Evolutionary conservation across 169 alveolate genomes (phyloP).

Genomic region (Plasmodium gaboni): DNA sequence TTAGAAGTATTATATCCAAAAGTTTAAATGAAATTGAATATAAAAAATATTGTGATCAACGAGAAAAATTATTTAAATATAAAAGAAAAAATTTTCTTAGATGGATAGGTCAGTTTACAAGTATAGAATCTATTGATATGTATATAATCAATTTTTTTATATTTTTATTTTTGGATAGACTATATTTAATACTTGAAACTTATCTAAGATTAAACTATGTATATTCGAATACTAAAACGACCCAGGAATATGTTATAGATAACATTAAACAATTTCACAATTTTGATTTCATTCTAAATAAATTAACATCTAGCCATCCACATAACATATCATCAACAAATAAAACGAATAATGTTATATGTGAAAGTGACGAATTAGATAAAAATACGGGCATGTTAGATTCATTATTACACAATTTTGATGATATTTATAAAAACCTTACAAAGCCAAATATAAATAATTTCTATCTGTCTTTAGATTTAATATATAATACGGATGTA

Average conservation of each 20-base stretch:
- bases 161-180: constrained; percentile 62
- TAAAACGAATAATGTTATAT: background rate
- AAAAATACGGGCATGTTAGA: background rate
- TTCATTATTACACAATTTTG: background rate
- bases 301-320: background rate
- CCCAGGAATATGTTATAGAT: constrained; percentile 15
- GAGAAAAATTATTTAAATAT: constrained; percentile 73
- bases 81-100: constrained; percentile 66
- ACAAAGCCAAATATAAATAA: constrained; percentile 25
- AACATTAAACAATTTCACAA: constrained; percentile 26
- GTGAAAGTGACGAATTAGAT: background rate
- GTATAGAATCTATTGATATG: constrained; percentile 22
- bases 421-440: constrained; percentile 7
- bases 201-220: constrained; percentile 58
- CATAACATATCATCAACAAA: background rate
- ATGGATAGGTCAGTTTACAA: constrained; percentile 63
- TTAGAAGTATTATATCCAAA: constrained; percentile 59
- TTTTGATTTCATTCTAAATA: constrained; percentile 34
- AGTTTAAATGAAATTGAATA: constrained; percentile 44
- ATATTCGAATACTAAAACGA: background rate
- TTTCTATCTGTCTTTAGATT: constrained; percentile 55
- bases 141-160: constrained; percentile 61
- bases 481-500: constrained; percentile 49
- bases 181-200: constrained; percentile 55
- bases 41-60: constrained; percentile 59